A percentile compares a stretch with the other conserved stretches of the same genome.
These are phyloP conservation scores for Rhizopus sp. DNA, from an alignment of 371 early-diverging fungal genomes.

Conservation along the genomic window DNA sequence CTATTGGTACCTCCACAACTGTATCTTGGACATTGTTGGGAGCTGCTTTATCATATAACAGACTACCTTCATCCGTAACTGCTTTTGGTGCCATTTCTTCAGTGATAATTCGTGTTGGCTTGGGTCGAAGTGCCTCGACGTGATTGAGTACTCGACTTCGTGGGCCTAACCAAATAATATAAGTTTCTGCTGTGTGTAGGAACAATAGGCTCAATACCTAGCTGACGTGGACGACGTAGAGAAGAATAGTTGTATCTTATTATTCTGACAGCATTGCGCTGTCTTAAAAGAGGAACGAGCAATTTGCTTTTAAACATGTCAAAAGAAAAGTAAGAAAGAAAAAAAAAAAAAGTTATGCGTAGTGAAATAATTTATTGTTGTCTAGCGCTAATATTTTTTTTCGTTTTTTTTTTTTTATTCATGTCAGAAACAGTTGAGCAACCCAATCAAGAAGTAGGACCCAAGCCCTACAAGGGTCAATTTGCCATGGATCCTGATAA, in stretches of 20 bases:
- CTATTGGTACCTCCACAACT: conserved; percentile 36
- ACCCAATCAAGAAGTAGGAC: conserved; percentile 24
- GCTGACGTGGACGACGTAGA: conserved; percentile 19
- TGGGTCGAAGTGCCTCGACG: conserved; percentile 22
- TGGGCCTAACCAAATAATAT: conserved; percentile 26
- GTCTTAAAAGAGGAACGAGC: not conserved
- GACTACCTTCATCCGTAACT: not conserved
- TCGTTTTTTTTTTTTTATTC: not conserved
- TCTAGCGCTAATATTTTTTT: not conserved
- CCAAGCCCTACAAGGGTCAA: conserved; percentile 27
- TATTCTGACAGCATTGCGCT: not conserved
- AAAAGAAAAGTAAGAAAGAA: not conserved
- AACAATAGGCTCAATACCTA: conserved; percentile 7
- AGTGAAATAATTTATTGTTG: not conserved
- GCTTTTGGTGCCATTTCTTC: not conserved
- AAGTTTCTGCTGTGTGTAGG: not conserved
- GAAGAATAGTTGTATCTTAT: conserved; percentile 20
- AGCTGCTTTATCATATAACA: conserved; percentile 2
- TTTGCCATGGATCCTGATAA: conserved; percentile 51
- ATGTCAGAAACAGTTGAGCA: conserved; percentile 6
- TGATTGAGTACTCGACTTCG: conserved; percentile 41
- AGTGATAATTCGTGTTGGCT: not conserved
- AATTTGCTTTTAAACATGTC: not conserved
- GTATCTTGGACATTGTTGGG: conserved; percentile 13
- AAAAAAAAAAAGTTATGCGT: not conserved